Percentiles rank a stretch among this genome's conserved stretches.
Conservation (phyloP, 164 flowering plant species). For the Dillenia suffruticosa region DNA sequence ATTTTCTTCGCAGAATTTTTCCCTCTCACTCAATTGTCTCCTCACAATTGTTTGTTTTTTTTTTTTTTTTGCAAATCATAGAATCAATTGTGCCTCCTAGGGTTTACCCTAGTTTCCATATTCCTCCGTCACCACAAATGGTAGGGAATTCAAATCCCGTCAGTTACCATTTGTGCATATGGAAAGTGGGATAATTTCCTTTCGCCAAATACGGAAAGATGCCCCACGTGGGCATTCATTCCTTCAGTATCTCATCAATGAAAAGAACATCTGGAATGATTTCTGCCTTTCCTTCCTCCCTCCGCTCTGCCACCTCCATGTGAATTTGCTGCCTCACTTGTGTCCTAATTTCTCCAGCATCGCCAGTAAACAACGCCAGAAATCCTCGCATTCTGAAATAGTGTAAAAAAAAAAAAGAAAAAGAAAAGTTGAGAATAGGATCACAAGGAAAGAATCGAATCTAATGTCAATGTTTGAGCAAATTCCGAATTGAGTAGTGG, state of each 20-base stretch:
- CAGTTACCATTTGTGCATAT: too few relatives aligned
- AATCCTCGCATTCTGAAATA: constrained; percentile 83
- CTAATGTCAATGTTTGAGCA: not conserved
- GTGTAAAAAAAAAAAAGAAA: not conserved
- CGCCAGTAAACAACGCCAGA: constrained; percentile 90
- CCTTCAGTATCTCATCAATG: constrained; percentile 97
- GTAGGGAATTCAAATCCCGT: too few relatives aligned
- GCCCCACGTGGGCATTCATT: too few relatives aligned
- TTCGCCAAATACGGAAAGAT: too few relatives aligned
- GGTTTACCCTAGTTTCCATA: too few relatives aligned
- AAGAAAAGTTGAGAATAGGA: not conserved
- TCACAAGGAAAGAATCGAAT: not conserved
- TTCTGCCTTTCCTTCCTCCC: constrained; percentile 99
- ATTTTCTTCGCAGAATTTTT: too few relatives aligned
- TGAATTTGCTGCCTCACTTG: constrained; percentile 94
- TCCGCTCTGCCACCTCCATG: constrained; percentile 97
- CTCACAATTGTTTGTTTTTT: too few relatives aligned
- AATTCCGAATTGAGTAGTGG: not conserved
- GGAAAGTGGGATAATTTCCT: too few relatives aligned
- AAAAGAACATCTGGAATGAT: constrained; percentile 94
- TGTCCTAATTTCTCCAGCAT: constrained; percentile 86
- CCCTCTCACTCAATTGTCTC: too few relatives aligned
- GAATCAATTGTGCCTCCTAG: too few relatives aligned
- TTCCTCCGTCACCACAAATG: too few relatives aligned
- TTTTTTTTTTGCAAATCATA: too few relatives aligned